These are phyloP conservation scores for Eucalyptus marginata DNA, from an alignment of 345 rosid genomes.

Conservation along the genomic window DNA sequence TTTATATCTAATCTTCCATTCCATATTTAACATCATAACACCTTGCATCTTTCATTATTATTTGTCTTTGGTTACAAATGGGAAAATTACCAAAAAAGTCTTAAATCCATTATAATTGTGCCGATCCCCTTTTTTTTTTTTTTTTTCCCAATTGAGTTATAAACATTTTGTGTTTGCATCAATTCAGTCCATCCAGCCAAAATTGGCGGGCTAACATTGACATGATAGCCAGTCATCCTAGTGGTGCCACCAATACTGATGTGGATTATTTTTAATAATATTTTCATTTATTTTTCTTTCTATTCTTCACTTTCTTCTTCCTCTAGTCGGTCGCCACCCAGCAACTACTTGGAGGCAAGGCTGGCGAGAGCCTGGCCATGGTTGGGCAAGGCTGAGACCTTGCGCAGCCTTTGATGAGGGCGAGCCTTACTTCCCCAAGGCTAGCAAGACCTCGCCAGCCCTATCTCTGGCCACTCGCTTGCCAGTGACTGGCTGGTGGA, in stretches of 20 bases:
- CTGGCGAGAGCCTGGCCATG: accelerated
- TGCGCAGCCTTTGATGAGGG: accelerated
- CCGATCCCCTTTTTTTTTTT: accelerated
- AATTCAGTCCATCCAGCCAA: accelerated
- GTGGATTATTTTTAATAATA: too few species aligned
- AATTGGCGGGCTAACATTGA: too few species aligned
- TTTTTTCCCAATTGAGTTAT: accelerated
- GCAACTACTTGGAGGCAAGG: accelerated
- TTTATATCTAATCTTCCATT: too few species aligned
- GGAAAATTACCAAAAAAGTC: accelerated
- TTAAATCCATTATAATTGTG: accelerated
- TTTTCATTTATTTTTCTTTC: too few species aligned
- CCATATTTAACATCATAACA: not conserved
- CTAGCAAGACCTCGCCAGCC: accelerated
- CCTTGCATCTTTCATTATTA: not conserved
- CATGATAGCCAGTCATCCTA: too few species aligned
- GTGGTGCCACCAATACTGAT: accelerated
- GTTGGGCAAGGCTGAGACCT: too few species aligned
- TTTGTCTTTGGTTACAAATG: not conserved
- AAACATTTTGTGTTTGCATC: accelerated
- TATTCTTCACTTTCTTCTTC: too few species aligned
- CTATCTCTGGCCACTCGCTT: accelerated
- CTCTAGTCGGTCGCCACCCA: accelerated
- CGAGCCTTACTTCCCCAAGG: too few species aligned
- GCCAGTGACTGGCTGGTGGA: accelerated